Conservation (phyloP, 192 early-diverging fungal species). For the Backusella westeae region DNA sequence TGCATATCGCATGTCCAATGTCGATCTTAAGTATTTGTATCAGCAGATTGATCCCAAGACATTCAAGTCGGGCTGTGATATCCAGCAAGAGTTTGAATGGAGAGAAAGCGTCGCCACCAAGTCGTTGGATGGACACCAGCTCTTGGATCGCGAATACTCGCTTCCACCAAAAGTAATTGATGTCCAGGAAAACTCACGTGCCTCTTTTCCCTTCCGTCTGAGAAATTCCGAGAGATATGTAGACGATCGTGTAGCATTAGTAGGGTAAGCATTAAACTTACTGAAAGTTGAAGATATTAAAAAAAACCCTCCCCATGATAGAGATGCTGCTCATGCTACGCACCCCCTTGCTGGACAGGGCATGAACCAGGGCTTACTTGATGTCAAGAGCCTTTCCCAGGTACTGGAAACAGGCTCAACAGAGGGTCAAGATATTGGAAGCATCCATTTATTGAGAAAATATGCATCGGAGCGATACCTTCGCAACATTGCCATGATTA, state of each 20-base stretch:
- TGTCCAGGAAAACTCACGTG: constrained; percentile 65
- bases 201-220: constrained; percentile 83
- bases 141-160: constrained; percentile 21
- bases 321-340: constrained; percentile 91
- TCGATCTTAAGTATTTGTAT: constrained; percentile 75
- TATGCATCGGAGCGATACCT: constrained; percentile 85
- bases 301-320: too few relatives aligned
- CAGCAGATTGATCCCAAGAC: constrained; percentile 48
- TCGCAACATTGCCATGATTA: constrained; percentile 82
- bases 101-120: constrained; percentile 47
- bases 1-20: constrained; percentile 67
- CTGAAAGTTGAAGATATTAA: too few relatives aligned
- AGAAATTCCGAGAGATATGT: constrained; percentile 78
- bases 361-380: constrained; percentile 88
- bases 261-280: constrained; percentile 56
- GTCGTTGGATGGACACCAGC: constrained; percentile 1
- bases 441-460: constrained; percentile 65
- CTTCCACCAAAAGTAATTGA: constrained; percentile 63
- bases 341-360: constrained; percentile 98
- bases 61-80: constrained; percentile 40
- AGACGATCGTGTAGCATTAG: constrained; percentile 75
- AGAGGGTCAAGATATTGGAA: constrained; percentile 81
- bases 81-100: constrained; percentile 67
- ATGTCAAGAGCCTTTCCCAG: constrained; percentile 69
- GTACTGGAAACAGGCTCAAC: constrained; percentile 62